These are phyloP conservation scores for Salicornia ramosissima DNA, from an alignment of 148 eudicot genomes.

Conservation along the genomic window DNA sequence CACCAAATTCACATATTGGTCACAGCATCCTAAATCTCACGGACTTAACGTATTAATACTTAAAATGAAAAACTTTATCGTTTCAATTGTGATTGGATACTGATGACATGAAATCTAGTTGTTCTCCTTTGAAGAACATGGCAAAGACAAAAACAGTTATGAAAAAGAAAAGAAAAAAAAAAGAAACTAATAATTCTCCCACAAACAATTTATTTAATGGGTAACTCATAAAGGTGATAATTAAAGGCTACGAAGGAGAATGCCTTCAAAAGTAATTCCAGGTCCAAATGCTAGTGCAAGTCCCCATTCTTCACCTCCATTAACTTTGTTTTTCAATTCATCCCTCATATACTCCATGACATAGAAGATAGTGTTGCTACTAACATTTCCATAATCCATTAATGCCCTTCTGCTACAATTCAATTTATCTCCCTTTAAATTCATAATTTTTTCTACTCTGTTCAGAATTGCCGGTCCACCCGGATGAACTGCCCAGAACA, in stretches of 20 bases:
- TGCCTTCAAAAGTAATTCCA: conserved; percentile 77
- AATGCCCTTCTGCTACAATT: conserved; percentile 66
- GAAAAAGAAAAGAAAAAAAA: not conserved
- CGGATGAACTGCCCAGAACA: conserved; percentile 79
- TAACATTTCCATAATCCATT: conserved; percentile 79
- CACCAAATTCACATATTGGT: too few relatives aligned
- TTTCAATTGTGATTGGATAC: too few relatives aligned
- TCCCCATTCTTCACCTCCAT: conserved; percentile 64
- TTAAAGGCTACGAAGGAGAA: conserved; percentile 61
- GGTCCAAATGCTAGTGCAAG: conserved; percentile 82
- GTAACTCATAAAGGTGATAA: not conserved
- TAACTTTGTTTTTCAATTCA: conserved; percentile 34
- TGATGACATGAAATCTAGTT: not conserved
- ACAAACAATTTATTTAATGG: conserved; percentile 15
- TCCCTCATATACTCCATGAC: conserved; percentile 73
- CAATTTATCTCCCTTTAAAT: conserved; percentile 35
- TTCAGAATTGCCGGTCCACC: conserved; percentile 80
- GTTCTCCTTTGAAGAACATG: not conserved
- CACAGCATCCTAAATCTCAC: too few relatives aligned
- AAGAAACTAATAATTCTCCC: not conserved
- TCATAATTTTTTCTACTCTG: conserved; percentile 40
- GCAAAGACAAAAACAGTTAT: not conserved
- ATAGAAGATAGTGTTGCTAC: conserved; percentile 70
- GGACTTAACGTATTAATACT: too few relatives aligned
- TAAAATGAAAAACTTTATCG: too few relatives aligned